Percentiles rank a stretch among this genome's conserved stretches.
Evolutionary conservation across 371 early-diverging fungal genomes (phyloP).

Genomic region (Umbelopsis sp.): DNA sequence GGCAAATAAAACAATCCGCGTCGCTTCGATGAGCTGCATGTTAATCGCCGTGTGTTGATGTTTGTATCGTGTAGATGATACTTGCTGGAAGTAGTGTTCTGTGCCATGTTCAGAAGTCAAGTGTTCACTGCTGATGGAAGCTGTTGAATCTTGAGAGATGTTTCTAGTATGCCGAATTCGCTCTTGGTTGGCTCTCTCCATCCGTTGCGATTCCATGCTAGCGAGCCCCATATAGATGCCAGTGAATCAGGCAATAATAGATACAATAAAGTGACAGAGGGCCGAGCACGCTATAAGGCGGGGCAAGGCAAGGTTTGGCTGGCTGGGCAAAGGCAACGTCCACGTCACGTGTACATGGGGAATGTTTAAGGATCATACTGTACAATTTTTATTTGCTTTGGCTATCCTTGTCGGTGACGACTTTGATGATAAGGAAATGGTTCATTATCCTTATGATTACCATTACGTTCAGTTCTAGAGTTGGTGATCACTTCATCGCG

Average conservation of each 20-base stretch:
- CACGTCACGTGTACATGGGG: not conserved
- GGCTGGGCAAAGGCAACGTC: not conserved
- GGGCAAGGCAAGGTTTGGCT: no score
- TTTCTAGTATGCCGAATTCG: not conserved
- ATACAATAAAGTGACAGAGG: not conserved
- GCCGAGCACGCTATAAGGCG: no score
- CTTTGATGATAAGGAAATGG: not conserved
- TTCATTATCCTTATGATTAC: not conserved
- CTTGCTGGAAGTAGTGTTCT: conserved; percentile 15
- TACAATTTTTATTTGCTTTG: not conserved
- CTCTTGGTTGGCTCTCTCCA: not conserved
- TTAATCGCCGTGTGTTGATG: conserved; percentile 3
- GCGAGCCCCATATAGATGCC: not conserved
- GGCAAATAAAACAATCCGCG: conserved; percentile 40
- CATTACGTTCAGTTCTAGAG: not conserved
- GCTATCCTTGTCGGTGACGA: not conserved
- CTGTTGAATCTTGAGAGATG: conserved; percentile 10
- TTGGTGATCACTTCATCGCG: not conserved
- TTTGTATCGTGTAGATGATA: not conserved
- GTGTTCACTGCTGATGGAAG: conserved; percentile 10
- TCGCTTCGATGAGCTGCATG: conserved; percentile 27
- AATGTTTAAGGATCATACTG: not conserved
- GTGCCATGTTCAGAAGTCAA: conserved; percentile 15
- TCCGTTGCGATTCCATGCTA: not conserved
- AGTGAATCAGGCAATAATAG: not conserved